Evolutionary conservation across 495 filamentous ascomycete species (phyloP).

Genomic region (Talaromyces proteolyticus): DNA sequence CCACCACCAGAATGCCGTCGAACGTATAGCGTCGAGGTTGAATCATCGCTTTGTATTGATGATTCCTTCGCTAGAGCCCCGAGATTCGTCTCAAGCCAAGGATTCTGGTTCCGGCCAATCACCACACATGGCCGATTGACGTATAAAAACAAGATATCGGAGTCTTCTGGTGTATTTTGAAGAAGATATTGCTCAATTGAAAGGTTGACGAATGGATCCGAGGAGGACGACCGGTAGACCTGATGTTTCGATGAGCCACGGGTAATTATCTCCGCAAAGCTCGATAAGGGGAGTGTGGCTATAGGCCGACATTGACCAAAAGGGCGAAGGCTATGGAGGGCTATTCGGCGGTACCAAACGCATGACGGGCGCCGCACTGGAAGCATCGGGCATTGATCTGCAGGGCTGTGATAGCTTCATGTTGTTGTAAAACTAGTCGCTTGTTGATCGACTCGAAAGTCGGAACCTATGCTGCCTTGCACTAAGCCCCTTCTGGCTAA

Average conservation of each 20-base stretch:
- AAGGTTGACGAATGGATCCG: slow-evolving; percentile 84
- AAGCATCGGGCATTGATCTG: slow-evolving; percentile 1
- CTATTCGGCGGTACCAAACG: neutral
- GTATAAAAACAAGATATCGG: slow-evolving; percentile 80
- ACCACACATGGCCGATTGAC: slow-evolving; percentile 79
- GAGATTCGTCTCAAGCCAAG: slow-evolving; percentile 87
- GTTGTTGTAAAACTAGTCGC: too few species aligned
- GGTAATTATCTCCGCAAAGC: slow-evolving; percentile 37
- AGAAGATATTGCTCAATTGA: slow-evolving; percentile 93
- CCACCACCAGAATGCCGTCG: slow-evolving; percentile 84
- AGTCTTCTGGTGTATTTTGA: slow-evolving; percentile 59
- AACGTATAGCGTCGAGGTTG: slow-evolving; percentile 47
- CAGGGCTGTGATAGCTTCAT: neutral
- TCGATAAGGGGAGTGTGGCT: slow-evolving; percentile 18
- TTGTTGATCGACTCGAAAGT: too few species aligned
- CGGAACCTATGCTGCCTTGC: too few species aligned
- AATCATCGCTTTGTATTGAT: neutral
- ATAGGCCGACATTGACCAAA: slow-evolving; percentile 6
- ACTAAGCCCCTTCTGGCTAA: too few species aligned
- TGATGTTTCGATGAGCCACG: slow-evolving; percentile 47
- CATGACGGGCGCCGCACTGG: slow-evolving; percentile 1
- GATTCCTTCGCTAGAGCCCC: slow-evolving; percentile 39
- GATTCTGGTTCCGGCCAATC: slow-evolving; percentile 95
- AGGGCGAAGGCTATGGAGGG: neutral
- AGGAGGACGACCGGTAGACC: slow-evolving; percentile 70